These are phyloP conservation scores for Boletus rubroflammeus DNA, from an alignment of 768 basidiomycete genomes.

Conservation along the genomic window DNA sequence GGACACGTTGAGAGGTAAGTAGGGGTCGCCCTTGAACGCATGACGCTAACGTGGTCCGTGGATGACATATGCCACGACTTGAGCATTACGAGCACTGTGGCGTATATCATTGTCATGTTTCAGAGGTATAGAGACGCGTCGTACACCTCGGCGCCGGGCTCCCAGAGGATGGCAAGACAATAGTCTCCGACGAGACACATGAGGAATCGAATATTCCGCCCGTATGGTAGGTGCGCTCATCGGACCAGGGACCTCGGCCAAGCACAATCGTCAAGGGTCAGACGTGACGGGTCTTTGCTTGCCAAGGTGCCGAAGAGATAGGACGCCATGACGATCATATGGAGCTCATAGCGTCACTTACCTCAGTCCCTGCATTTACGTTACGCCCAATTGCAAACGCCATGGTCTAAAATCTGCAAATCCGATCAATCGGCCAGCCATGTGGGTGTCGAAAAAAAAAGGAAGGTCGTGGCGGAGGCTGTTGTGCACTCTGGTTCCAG, in stretches of 20 bases:
- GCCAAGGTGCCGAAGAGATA: neutral
- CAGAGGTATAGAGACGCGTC: neutral
- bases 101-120: slow-evolving; percentile 8
- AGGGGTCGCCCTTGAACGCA: neutral
- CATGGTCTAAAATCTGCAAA: neutral
- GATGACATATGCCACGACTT: neutral
- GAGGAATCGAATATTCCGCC: neutral
- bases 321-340: neutral
- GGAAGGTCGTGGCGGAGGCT: neutral
- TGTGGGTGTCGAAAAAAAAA: neutral
- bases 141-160: too few relatives aligned
- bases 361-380: neutral
- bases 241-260: slow-evolving; percentile 5
- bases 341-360: slow-evolving; percentile 3
- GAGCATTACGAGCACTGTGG: neutral
- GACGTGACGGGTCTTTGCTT: neutral
- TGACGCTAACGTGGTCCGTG: neutral
- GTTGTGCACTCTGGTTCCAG: neutral
- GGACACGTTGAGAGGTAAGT: neutral
- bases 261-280: slow-evolving; percentile 6
- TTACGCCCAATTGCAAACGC: neutral
- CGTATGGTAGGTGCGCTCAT: slow-evolving; percentile 4
- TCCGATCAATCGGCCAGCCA: slow-evolving; percentile 1
- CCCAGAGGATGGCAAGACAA: neutral
- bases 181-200: neutral